A percentile compares a stretch with the other conserved stretches of the same genome.
Conservation (phyloP, 2,329 filamentous ascomycete genomes). For the Colletotrichum viniferum region DNA sequence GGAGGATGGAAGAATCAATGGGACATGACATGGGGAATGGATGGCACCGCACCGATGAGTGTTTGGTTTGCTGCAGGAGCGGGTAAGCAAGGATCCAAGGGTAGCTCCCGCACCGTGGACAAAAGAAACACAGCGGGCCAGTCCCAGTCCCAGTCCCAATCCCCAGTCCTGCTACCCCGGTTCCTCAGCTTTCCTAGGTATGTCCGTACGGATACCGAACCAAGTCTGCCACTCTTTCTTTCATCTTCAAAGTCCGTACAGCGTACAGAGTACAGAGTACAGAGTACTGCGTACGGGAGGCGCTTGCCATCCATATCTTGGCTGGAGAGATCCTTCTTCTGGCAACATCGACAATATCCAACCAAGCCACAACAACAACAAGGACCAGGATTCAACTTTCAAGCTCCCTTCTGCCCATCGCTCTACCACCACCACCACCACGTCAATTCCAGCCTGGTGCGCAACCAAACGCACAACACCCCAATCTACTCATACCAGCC, state of each 20-base stretch:
- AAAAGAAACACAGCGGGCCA: constrained; percentile 8
- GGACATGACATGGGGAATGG: not conserved
- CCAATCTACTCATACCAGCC: not conserved
- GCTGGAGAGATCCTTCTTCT: not conserved
- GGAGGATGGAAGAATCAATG: not conserved
- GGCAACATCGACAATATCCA: not conserved
- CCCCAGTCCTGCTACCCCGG: not conserved
- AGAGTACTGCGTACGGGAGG: not conserved
- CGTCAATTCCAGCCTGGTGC: not conserved
- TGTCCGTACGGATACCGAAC: not conserved
- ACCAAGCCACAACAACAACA: not conserved
- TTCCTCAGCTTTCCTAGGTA: not conserved
- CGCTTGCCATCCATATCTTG: not conserved
- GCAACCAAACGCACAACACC: not conserved
- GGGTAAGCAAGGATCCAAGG: constrained; percentile 43
- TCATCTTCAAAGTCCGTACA: not conserved
- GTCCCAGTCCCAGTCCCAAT: not conserved
- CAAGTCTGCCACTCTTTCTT: not conserved
- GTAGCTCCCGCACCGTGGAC: constrained; percentile 26
- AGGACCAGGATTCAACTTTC: not conserved
- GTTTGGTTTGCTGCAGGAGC: constrained; percentile 40
- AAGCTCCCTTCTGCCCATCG: not conserved
- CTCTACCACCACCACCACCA: not conserved
- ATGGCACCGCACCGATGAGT: not conserved
- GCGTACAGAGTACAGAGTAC: not conserved